Base-by-base conservation (phyloP, 23 red algal species). In the Gracilaria vermiculophylla region DNA sequence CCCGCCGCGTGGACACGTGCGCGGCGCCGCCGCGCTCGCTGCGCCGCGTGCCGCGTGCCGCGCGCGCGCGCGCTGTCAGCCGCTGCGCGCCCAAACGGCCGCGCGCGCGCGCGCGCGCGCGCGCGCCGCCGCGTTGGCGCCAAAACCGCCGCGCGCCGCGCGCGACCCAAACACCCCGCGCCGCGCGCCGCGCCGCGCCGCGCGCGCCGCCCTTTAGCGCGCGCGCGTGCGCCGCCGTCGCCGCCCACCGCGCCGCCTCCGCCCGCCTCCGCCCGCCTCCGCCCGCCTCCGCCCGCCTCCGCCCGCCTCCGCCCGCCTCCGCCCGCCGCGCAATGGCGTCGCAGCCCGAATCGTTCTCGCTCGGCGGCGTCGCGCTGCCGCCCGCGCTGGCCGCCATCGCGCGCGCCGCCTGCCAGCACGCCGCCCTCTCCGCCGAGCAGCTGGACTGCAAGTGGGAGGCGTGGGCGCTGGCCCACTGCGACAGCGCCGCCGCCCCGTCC, bases 381-480 rank as follows among this genome's bases (percentile, higher is more conserved):
- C 20, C 0, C 39, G 36, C 67, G 37, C 67, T 45, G 6, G 3
- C 39, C 67, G 40, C 23, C 39, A 47, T 47, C 17, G 84, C 84
- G 27, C 66, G 17, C 65, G 11, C 67, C 72, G n/a, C 66, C 14
- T 88, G 84, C 58, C 27, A 40, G 12, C 24, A 76, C 33, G 12
- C 5, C 84, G 50, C 66, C 19, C 16, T 88, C 29, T 48, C 84
- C 33, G 27, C 66, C 66, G 45, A 58, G 10, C 66, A 88, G 34
- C 72, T 88, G 5, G 72, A 77, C 54, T 61, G 53, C 66, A 88
- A 88, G 50, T 88, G 84, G 84, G 84, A 88, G 69, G 84, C 84
- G 14, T 88, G 84, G 84, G 84, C 84, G 44, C 58, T 88, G 21
- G 11, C 49, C 70, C 43, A 77, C 58, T n/a, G 24, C 84, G 51